Percentiles rank a stretch among this genome's conserved stretches.
Evolutionary conservation across 371 early-diverging fungal species (phyloP).

Genomic region (Zopfochytrium polystomum): DNA sequence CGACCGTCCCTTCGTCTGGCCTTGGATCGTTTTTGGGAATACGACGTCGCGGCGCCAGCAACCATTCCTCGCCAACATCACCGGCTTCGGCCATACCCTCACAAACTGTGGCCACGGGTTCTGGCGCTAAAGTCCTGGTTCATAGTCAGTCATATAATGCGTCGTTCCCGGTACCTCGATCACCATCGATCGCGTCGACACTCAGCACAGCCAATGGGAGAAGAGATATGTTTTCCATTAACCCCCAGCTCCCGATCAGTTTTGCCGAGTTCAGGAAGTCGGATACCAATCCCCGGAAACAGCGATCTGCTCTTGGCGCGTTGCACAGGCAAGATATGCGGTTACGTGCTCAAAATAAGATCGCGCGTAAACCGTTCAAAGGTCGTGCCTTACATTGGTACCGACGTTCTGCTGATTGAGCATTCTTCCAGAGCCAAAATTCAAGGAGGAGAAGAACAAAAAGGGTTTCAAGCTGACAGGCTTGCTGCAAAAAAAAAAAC

Average conservation of each 20-base stretch:
- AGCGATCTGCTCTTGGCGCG: slow-evolving; percentile 21
- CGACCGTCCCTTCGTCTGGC: no score
- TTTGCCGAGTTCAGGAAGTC: slow-evolving; percentile 26
- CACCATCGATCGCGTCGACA: background rate
- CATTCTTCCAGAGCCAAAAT: slow-evolving; percentile 25
- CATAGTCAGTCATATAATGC: background rate
- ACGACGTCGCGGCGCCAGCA: background rate
- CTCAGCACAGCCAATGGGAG: background rate
- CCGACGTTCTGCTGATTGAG: background rate
- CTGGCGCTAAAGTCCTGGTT: background rate
- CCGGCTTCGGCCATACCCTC: background rate
- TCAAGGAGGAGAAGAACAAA: slow-evolving; percentile 31
- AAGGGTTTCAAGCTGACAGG: slow-evolving; percentile 21
- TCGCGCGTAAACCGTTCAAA: slow-evolving; percentile 20
- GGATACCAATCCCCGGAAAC: slow-evolving; percentile 23
- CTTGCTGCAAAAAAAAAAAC: slow-evolving; percentile 28
- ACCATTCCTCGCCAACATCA: background rate
- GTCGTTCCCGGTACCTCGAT: background rate
- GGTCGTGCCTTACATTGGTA: slow-evolving; percentile 5
- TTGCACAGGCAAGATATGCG: slow-evolving; percentile 20
- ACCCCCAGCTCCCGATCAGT: slow-evolving; percentile 1
- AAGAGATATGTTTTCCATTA: background rate
- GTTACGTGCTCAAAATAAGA: slow-evolving; percentile 8
- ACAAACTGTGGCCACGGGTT: background rate
- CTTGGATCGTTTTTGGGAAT: background rate